Conservation (phyloP, 1,139 yeast genomes). For the Debaryomyces udenii region DNA sequence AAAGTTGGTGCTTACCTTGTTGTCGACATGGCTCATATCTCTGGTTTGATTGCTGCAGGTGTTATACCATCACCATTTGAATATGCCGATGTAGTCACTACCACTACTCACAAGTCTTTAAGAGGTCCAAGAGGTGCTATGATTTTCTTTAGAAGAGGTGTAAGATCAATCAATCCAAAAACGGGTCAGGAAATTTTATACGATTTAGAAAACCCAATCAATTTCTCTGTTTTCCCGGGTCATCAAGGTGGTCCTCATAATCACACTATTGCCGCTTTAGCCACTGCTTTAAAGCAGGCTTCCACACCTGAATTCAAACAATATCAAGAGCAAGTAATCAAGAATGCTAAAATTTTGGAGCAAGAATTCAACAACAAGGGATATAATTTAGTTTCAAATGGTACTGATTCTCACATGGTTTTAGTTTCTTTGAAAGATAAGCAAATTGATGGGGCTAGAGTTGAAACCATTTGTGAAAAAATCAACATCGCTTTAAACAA, state of each 20-base stretch:
- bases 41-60: conserved; percentile 95
- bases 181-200: conserved; percentile 87
- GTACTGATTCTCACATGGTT: conserved; percentile 97
- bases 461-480: conserved; percentile 91
- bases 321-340: conserved; percentile 86
- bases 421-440: conserved; percentile 86
- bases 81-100: conserved; percentile 95
- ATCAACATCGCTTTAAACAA: conserved; percentile 95
- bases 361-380: conserved; percentile 68
- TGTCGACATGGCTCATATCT: conserved; percentile 98
- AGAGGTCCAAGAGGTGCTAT: conserved; percentile 99
- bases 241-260: conserved; percentile 99
- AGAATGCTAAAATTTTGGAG: conserved; percentile 87
- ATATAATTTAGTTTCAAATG: conserved; percentile 84
- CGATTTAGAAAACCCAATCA: conserved; percentile 92
- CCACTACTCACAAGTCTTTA: conserved; percentile 96
- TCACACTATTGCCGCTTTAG: conserved; percentile 96
- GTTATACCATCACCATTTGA: conserved; percentile 96
- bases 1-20: conserved; percentile 94
- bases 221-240: conserved; percentile 98
- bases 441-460: conserved; percentile 96
- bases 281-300: conserved; percentile 95
- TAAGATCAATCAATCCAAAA: conserved; percentile 84
- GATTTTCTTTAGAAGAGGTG: conserved; percentile 98
- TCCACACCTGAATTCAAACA: conserved; percentile 87